Conservation (phyloP, 345 rosid genomes). For the Eucalyptus virginea region DNA sequence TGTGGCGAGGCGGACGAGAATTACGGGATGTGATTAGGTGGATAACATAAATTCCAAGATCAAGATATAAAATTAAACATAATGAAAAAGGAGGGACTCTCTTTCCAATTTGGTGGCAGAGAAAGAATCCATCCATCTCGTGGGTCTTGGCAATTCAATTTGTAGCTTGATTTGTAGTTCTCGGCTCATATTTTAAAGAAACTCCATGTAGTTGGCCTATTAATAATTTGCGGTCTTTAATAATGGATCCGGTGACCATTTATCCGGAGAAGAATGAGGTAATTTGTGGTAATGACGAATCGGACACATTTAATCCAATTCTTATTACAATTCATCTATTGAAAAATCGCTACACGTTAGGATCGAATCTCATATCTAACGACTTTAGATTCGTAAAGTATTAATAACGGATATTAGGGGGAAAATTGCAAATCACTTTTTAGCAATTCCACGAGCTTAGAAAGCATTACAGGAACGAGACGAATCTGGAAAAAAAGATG, state of each 20-base stretch:
- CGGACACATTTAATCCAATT: not conserved
- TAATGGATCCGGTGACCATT: not conserved
- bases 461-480: not conserved
- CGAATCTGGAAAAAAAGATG: not conserved
- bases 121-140: too few relatives aligned
- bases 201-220: too few relatives aligned
- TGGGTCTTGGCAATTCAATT: too few relatives aligned
- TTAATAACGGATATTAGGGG: not conserved
- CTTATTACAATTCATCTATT: not conserved
- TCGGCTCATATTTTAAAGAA: too few relatives aligned
- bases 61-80: too few relatives aligned
- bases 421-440: not conserved
- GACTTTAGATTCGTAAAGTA: not conserved
- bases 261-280: not conserved
- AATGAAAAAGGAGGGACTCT: too few relatives aligned
- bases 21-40: not conserved
- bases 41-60: too few relatives aligned
- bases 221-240: too few relatives aligned
- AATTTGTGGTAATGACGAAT: not conserved
- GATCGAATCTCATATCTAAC: not conserved
- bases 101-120: too few relatives aligned
- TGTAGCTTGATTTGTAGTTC: fast-evolving
- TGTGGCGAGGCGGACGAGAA: conserved; percentile 49
- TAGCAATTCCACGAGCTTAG: not conserved
- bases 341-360: fast-evolving